A percentile compares a stretch with the other conserved stretches of the same genome.
phyloP scores from a whole-genome alignment of 306 rosid species.

The Crataegus laevigata region DNA sequence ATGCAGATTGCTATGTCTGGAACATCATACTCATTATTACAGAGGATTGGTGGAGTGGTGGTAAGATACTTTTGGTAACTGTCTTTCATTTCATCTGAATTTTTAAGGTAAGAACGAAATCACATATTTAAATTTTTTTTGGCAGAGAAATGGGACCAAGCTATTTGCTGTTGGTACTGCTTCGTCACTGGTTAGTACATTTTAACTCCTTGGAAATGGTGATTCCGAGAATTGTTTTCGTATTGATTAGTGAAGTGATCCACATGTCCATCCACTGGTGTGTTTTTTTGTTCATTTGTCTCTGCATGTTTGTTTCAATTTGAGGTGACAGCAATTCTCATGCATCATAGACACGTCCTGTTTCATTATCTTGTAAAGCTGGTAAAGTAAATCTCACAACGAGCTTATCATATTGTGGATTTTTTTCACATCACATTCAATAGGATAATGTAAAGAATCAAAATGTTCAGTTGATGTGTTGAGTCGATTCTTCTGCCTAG shows the following conservation, averaged over 20 bases:
- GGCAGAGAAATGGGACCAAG: constrained; percentile 83
- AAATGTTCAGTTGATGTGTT: not conserved
- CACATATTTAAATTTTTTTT: constrained; percentile 20
- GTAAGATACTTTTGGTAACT: constrained; percentile 25
- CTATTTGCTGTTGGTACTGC: constrained; percentile 90
- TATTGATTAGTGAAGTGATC: constrained; percentile 1
- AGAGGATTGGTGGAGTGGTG: constrained; percentile 53
- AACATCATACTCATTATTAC: constrained; percentile 32
- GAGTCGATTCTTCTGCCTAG: not conserved
- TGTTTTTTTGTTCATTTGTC: not conserved
- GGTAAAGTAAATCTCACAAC: not conserved
- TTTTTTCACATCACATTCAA: not conserved
- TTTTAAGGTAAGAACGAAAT: constrained; percentile 1
- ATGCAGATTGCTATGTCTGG: constrained; percentile 37
- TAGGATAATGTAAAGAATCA: not conserved
- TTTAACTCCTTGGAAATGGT: constrained; percentile 1
- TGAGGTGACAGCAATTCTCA: not conserved
- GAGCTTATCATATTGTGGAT: not conserved
- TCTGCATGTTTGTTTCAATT: not conserved
- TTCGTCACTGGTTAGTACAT: constrained; percentile 76
- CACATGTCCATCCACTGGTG: not conserved
- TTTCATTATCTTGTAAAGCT: not conserved
- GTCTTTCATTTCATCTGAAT: not conserved
- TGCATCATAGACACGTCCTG: not conserved
- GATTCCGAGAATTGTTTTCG: not conserved